phyloP scores from a whole-genome alignment of 768 basidiomycete genomes.

The Mycena vitilis region DNA sequence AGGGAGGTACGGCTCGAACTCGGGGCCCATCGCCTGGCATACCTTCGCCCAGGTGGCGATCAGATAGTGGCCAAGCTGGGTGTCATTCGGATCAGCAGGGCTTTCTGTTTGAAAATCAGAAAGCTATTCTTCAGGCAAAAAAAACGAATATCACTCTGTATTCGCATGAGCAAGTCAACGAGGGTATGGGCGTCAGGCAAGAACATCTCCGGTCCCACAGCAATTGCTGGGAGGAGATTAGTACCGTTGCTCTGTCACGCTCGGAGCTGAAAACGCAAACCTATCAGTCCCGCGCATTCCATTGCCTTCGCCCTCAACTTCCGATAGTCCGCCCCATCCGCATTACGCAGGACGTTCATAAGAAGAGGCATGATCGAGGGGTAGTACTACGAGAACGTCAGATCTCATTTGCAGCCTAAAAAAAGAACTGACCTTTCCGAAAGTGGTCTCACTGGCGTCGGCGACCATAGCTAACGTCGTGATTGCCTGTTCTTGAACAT shows the following conservation, averaged over 20 bases:
- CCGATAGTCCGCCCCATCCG: conserved; percentile 72
- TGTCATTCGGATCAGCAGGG: conserved; percentile 77
- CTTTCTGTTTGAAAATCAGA: conserved; percentile 56
- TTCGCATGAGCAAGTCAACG: conserved; percentile 76
- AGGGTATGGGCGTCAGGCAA: conserved; percentile 78
- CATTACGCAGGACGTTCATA: conserved; percentile 79
- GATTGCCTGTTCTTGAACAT: conserved; percentile 90
- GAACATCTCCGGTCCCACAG: conserved; percentile 86
- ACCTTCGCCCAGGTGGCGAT: conserved; percentile 92
- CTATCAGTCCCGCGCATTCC: conserved; percentile 91
- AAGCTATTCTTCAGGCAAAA: not conserved
- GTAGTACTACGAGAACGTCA: conserved; percentile 66
- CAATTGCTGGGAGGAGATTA: conserved; percentile 67
- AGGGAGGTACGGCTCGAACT: conserved; percentile 89
- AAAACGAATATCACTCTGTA: conserved; percentile 69
- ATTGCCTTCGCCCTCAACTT: conserved; percentile 86
- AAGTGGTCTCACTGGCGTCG: conserved; percentile 83
- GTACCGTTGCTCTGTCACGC: not conserved
- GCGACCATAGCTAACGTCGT: conserved; percentile 93
- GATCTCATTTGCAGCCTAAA: not conserved
- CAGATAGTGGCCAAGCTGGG: conserved; percentile 78
- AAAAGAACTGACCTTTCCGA: conserved; percentile 66
- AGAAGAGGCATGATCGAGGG: conserved; percentile 84
- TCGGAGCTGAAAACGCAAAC: conserved; percentile 48
- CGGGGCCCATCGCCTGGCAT: conserved; percentile 84